A percentile compares a stretch with the other conserved stretches of the same genome.
These are phyloP conservation scores for Pythium dissotocum DNA, from an alignment of 352 stramenopile species.

Conservation along the genomic window DNA sequence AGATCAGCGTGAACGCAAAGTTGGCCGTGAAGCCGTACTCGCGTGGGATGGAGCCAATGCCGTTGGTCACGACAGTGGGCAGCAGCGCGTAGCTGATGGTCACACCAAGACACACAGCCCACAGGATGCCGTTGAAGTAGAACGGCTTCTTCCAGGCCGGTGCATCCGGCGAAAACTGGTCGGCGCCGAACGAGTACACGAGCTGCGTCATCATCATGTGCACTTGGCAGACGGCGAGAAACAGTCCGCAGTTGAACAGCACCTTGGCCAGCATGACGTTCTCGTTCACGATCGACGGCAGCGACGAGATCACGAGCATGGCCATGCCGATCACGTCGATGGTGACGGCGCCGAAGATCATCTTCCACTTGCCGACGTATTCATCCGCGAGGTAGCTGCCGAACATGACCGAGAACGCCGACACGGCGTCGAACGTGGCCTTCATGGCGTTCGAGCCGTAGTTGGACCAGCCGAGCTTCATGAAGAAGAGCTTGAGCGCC, in stretches of 20 bases:
- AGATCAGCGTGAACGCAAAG: conserved; percentile 30
- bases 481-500: conserved; percentile 35
- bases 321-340: conserved; percentile 27
- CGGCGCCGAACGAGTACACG: conserved; percentile 31
- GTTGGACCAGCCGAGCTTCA: conserved; percentile 27
- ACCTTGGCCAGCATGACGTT: conserved; percentile 12
- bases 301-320: conserved; percentile 26
- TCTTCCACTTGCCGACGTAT: conserved; percentile 31
- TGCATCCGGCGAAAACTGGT: conserved; percentile 30
- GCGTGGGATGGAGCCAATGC: conserved; percentile 35
- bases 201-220: conserved; percentile 28
- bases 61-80: conserved; percentile 44
- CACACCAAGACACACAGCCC: conserved; percentile 48
- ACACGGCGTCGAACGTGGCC: conserved; percentile 29
- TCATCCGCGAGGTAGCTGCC: conserved; percentile 35
- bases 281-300: conserved; percentile 17
- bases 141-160: conserved; percentile 22
- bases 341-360: conserved; percentile 22
- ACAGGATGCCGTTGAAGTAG: conserved; percentile 62
- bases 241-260: conserved; percentile 29
- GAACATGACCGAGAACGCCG: conserved; percentile 29
- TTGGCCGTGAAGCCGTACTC: conserved; percentile 55
- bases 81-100: conserved; percentile 49
- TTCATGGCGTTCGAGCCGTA: conserved; percentile 33
- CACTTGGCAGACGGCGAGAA: conserved; percentile 24